Evolutionary conservation across 805 yeast genomes (phyloP), one percentile per base, ranked within the genome.

Genomic region (Pichia membranifaciens): DNA sequence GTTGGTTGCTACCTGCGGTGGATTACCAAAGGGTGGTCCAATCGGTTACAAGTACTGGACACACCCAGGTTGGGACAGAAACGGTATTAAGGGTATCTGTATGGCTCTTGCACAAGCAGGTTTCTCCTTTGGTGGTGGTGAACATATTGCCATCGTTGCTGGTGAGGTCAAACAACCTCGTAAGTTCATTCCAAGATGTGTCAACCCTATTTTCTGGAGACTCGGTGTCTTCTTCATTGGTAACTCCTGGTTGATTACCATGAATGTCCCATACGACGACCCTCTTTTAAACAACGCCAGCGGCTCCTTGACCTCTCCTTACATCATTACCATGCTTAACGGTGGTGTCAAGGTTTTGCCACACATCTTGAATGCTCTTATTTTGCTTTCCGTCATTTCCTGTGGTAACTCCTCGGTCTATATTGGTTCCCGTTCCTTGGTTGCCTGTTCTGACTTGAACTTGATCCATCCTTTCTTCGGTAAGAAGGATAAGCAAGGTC

Each of bases 251-350:
- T 43, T 71, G 71, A 52, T 68, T 73, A 60, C 83, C 53, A 73
- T 79, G 69, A 73, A 80, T 53, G 84, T 81, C 43, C 83, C 84
- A 13, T 77, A 65, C 57, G 69, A 66, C 45, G 79, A 79, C 56
- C 67, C 68, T 59, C 72, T 54, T 61, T 70, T 21, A 57, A 68
- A 34, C 60, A 70, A 57, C 63, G 70, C 74, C 40, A 66, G 67
- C 58, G 81, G 81, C 23, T 56, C 76, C 40, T 64, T 75, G 23
- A 80, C 84, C 1, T 82, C 88, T n/a, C 87, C 88, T 28, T 82
- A 76, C 55, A 85, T 82, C 47, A 73, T 82, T 59, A 84, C 87
- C 31, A 69, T 80, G 45, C 62, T 71, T 28, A 66, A 66, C 50
- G 76, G 72, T 6, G 76, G 74, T 44, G 72, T 66, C 64, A 71